phyloP scores from a whole-genome alignment of 139 green algal species.

The Chlorella ohadii region DNA sequence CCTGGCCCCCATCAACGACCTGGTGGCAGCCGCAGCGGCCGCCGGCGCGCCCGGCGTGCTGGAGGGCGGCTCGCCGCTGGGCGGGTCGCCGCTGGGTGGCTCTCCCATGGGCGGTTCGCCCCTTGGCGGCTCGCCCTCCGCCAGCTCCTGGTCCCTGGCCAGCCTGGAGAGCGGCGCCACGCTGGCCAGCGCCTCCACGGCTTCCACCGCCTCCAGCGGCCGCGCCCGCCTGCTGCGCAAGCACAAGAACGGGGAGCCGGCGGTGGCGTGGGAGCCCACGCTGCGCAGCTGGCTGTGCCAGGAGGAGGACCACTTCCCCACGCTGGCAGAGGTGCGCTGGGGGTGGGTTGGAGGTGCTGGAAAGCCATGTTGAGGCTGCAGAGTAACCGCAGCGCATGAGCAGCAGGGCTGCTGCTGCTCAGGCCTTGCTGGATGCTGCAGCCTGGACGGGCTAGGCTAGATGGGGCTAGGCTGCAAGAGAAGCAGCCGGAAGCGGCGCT shows the following conservation, averaged over 20 bases:
- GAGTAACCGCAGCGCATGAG: too few relatives aligned
- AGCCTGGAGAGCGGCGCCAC: background rate
- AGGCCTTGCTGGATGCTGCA: too few relatives aligned
- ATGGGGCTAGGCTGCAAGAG: too few relatives aligned
- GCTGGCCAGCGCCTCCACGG: background rate
- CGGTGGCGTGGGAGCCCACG: constrained; percentile 28
- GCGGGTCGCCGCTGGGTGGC: constrained; percentile 3
- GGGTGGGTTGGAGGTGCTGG: background rate
- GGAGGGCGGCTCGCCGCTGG: background rate
- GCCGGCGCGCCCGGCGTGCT: background rate
- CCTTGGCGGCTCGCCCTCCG: background rate
- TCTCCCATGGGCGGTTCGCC: background rate
- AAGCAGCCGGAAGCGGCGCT: too few relatives aligned
- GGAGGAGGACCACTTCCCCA: constrained; percentile 80
- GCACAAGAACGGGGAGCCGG: constrained; percentile 16
- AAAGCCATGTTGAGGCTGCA: too few relatives aligned
- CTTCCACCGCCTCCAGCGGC: background rate
- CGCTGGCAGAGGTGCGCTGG: constrained; percentile 53
- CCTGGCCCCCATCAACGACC: constrained; percentile 47
- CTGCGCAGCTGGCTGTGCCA: constrained; percentile 33
- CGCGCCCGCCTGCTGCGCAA: constrained; percentile 38
- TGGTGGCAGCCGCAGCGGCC: constrained; percentile 9
- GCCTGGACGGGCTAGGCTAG: too few relatives aligned
- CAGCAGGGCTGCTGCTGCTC: too few relatives aligned
- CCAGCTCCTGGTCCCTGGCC: background rate